Base-by-base conservation (phyloP, 257 asterid species). In the Solanum medicagineum region DNA sequence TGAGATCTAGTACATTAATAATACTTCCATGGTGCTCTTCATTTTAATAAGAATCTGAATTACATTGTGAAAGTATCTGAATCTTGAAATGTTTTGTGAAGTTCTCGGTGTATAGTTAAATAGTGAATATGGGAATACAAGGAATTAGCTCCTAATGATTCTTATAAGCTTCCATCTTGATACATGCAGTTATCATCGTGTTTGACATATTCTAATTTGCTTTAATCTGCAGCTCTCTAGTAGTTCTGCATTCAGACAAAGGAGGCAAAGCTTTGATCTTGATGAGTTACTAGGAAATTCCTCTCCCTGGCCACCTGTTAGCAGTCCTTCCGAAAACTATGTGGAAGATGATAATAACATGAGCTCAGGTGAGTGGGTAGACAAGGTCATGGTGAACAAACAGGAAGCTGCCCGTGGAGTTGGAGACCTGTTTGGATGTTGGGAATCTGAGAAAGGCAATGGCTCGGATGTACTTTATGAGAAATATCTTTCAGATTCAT, bases 351-450 rank as follows among this genome's bases (percentile, higher is more conserved):
- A 93, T 49, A 90, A 84, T 88, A 95, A 94, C 85, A 86, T 90
- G 59, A 89, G 91, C 86, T 86, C 95, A 2, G 97, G 95, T 44
- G 99, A 92, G 86, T 96, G 99, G 99, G 98, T 94, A 80, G 99
- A 96, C 93, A 96, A 96, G 91, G 92, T 92, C 85, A 96, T 96
- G 99, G 98, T 96, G 81, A 96, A 96, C 93, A 94, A 90, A 92
- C 97, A 92, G 87, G 97, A 94, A 63, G 86, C 89, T 12, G 40
- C 80, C 10, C 54, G 84, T 57, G 92, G 91, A 65, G 84, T 84
- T 26, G 90, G 70, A 84, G 90, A 84, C 85, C 90, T 93, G 1
- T 65, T 88, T 24, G 84, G 69, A 60, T 85, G 86, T 66, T 91
- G 96, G 97, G 92, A 84, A 86, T 86, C 90, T 6, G 92, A 90